These are phyloP conservation scores for Lactarius sp. DNA, from an alignment of 768 basidiomycete genomes.

Conservation along the genomic window DNA sequence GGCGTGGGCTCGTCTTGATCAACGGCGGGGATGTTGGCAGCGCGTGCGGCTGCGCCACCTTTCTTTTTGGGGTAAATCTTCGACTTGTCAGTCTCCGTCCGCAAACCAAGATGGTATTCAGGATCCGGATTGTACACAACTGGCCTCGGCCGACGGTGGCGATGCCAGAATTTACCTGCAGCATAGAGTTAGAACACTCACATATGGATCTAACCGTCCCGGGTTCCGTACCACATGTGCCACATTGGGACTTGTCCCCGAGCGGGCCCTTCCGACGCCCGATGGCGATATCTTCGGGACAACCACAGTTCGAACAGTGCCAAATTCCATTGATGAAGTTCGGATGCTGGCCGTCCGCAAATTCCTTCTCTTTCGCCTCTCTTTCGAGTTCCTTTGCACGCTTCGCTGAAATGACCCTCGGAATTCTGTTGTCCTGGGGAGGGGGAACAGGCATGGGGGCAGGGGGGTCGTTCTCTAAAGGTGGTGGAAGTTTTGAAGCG, in stretches of 20 bases:
- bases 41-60: conserved; percentile 47
- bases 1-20: conserved; percentile 28
- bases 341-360: conserved; percentile 75
- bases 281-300: conserved; percentile 80
- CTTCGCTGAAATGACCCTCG: conserved; percentile 51
- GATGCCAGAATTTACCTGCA: conserved; percentile 85
- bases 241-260: conserved; percentile 88
- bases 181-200: not conserved
- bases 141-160: conserved; percentile 75
- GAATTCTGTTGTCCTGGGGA: conserved; percentile 45
- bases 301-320: conserved; percentile 95
- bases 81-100: conserved; percentile 51
- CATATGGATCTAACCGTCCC: not conserved
- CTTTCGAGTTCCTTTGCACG: conserved; percentile 69
- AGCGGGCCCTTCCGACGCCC: conserved; percentile 86
- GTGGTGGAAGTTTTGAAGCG: conserved; percentile 50
- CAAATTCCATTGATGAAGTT: conserved; percentile 82
- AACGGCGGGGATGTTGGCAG: conserved; percentile 37
- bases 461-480: conserved; percentile 58
- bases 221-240: conserved; percentile 74
- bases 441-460: conserved; percentile 30
- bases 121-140: conserved; percentile 75
- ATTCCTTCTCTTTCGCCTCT: conserved; percentile 81
- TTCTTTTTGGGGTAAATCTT: conserved; percentile 56
- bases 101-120: conserved; percentile 58